Conservation (phyloP, 2,329 filamentous ascomycete genomes). For the Nemania sp. region DNA sequence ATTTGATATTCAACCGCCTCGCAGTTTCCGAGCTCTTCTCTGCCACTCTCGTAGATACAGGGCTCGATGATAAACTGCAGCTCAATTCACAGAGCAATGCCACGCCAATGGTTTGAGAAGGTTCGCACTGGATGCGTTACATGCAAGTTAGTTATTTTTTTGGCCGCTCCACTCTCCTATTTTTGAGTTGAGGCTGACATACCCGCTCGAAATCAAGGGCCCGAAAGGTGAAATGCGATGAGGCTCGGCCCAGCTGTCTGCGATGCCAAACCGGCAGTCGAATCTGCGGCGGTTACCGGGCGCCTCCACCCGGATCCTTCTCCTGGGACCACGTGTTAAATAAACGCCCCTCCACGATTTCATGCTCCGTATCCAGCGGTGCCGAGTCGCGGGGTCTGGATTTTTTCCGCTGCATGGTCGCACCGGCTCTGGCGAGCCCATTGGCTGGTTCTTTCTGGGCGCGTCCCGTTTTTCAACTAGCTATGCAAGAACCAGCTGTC, state of each 20-base stretch:
- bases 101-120: conserved; percentile 26
- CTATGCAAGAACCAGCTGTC: conserved; percentile 19
- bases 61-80: not conserved
- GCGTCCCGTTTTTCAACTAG: conserved; percentile 22
- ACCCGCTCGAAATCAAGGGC: conserved; percentile 26
- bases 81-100: conserved; percentile 4
- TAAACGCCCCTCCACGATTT: conserved; percentile 17
- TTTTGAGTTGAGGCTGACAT: not conserved
- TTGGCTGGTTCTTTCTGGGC: conserved; percentile 26
- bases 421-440: conserved; percentile 18
- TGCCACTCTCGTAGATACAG: not conserved
- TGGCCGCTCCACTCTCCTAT: not conserved
- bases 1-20: not conserved
- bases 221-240: conserved; percentile 43
- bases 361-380: conserved; percentile 1
- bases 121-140: conserved; percentile 28
- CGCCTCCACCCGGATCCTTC: conserved; percentile 16
- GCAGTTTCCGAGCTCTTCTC: not conserved
- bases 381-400: conserved; percentile 23
- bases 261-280: conserved; percentile 37
- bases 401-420: conserved; percentile 29
- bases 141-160: conserved; percentile 29
- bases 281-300: conserved; percentile 34
- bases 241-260: conserved; percentile 36
- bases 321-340: conserved; percentile 25